Evolutionary conservation across 257 asterid genomes (phyloP), one percentile per base, ranked within the genome.

Genomic region (Ajuga chamaepitys): DNA sequence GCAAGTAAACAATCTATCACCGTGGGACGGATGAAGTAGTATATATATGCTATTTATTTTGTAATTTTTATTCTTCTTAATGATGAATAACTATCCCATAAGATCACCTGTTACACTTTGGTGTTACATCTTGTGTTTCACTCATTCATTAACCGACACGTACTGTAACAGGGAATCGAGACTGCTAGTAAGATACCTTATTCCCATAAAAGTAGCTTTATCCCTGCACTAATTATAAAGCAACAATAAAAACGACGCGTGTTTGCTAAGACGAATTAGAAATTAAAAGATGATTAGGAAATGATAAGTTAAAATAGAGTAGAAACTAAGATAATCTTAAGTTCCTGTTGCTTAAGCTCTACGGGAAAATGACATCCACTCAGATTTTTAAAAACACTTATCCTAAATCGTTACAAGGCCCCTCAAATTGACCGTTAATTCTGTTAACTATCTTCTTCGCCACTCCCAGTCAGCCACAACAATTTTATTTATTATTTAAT

Each of bases 351-450:
- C 82, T 68, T 77, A 68, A 63, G 13, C 67, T 45, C 34, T 55
- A 73, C 76, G 73, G 54, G 25, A 73, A 48, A 68, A 47, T 22
- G 81, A 76, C 68, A 1, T 21, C 64, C 77, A 67, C 71, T 35
- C 0, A 4, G 16, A 8, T 30, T 25, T 20, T 53, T 5, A 16
- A 57, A 24, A 56, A 10, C 13, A 17, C 3, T 52, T 17, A 28
- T 54, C 57, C 18, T n/a, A 22, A 63, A 38, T 48, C 22, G 25
- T 45, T 28, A 25, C 3, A 47, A 61, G 44, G 12, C 32, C 45
- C 61, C 34, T 54, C 34, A 2, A 10, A 28, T 68, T 45, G 79
- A 62, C 79, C 56, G 75, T 74, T 56, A 68, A 8, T 68, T 62
- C 75, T 68, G 64, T 72, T 74, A 68, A 26, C 42, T 0, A 74